These are phyloP conservation scores for Besnoitia besnoiti DNA, from an alignment of 169 alveolate species.

Conservation along the genomic window DNA sequence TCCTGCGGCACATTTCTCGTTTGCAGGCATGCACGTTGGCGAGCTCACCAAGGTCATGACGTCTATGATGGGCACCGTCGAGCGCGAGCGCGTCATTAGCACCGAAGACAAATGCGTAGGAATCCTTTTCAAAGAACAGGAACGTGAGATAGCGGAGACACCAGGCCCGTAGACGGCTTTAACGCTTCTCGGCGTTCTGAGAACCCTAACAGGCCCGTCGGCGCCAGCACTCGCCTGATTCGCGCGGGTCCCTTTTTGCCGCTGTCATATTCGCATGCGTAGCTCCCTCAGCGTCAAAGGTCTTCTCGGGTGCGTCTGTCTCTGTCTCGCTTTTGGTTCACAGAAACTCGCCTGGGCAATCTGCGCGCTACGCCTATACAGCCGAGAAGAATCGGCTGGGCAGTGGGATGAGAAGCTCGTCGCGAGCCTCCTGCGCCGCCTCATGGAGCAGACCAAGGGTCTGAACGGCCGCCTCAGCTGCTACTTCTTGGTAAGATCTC, in stretches of 20 bases:
- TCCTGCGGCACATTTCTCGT: no score
- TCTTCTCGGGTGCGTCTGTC: no score
- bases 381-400: background rate
- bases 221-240: no score
- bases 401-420: background rate
- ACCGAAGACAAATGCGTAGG: background rate
- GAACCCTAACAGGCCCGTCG: no score
- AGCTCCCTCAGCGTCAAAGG: no score
- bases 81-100: background rate
- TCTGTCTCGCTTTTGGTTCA: background rate
- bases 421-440: background rate
- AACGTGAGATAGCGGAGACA: background rate
- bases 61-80: background rate
- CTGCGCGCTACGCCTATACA: constrained; percentile 9
- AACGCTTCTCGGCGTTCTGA: no score
- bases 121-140: no score
- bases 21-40: background rate
- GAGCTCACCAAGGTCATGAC: background rate
- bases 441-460: background rate
- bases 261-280: no score
- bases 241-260: no score
- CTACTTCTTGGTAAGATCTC: constrained; percentile 1
- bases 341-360: constrained; percentile 19
- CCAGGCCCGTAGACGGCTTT: no score
- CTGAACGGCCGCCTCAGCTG: background rate